Conservation (phyloP, 768 basidiomycete species). For the Leucosporidium scottii region DNA sequence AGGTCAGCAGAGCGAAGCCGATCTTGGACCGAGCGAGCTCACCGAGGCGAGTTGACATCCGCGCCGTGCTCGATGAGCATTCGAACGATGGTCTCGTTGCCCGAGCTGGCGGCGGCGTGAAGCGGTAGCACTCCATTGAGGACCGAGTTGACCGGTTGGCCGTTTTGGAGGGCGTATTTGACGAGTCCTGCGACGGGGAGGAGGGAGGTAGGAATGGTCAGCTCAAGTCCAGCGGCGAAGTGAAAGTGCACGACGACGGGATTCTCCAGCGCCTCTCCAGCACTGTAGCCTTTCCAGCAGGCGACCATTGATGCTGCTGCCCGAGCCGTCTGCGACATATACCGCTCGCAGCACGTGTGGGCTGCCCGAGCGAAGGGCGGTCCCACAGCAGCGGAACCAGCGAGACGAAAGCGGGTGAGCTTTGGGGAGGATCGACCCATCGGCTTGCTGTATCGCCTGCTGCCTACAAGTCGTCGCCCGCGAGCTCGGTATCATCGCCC, state of each 20-base stretch:
- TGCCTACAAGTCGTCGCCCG: not conserved
- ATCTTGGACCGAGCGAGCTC: slow-evolving; percentile 33
- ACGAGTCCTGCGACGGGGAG: slow-evolving; percentile 53
- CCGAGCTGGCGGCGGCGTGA: slow-evolving; percentile 88
- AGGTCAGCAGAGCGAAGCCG: not conserved
- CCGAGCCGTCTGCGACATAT: no score
- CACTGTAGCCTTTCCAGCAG: no score
- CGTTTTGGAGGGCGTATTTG: slow-evolving; percentile 83
- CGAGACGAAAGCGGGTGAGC: no score
- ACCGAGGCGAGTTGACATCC: slow-evolving; percentile 96
- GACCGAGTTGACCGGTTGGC: slow-evolving; percentile 93
- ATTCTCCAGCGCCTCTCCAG: no score
- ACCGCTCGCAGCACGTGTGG: not conserved
- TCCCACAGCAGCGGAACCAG: not conserved
- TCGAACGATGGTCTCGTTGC: slow-evolving; percentile 77
- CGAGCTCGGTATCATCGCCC: not conserved
- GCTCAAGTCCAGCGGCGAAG: not conserved
- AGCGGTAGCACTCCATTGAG: slow-evolving; percentile 94
- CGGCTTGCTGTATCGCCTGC: not conserved
- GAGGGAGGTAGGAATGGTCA: not conserved
- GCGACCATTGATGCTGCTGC: no score
- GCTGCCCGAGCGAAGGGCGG: not conserved
- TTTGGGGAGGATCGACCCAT: no score
- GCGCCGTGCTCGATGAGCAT: slow-evolving; percentile 87
- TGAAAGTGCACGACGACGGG: not conserved